Percentiles rank a stretch among this genome's conserved stretches.
phyloP scores from a whole-genome alignment of 2,329 filamentous ascomycete genomes.

The Escovopsis sp. region DNA sequence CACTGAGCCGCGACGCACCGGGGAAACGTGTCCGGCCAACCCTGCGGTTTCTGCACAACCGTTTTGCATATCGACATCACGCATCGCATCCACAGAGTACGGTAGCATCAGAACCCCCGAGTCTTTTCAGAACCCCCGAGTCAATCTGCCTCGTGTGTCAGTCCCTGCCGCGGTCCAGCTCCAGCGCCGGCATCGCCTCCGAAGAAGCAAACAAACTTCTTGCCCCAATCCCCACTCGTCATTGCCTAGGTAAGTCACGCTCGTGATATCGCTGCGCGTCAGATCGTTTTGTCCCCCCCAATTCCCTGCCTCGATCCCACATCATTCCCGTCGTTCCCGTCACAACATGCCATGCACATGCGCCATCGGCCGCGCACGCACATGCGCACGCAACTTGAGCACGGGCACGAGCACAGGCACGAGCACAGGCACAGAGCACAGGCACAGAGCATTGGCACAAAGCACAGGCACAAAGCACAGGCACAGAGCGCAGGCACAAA shows the following conservation, averaged over 20 bases:
- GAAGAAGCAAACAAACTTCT: no score
- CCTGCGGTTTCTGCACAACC: not conserved
- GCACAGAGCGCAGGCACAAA: no score
- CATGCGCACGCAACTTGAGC: no score
- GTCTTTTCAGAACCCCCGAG: no score
- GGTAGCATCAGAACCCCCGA: no score
- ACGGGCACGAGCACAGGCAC: no score
- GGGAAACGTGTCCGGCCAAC: slow-evolving; percentile 1
- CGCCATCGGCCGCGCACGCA: not conserved
- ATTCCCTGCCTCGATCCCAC: not conserved
- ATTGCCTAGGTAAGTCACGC: not conserved
- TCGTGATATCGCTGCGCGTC: not conserved
- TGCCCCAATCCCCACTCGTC: no score
- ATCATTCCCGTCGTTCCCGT: not conserved
- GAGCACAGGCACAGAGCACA: no score
- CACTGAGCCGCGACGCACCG: not conserved
- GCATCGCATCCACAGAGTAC: not conserved
- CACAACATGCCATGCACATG: not conserved
- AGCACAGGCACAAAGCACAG: no score
- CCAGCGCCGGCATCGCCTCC: no score
- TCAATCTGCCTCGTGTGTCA: not conserved
- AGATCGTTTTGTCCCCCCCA: not conserved
- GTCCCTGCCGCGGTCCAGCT: not conserved
- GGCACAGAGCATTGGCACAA: no score
- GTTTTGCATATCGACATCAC: not conserved